Evolutionary conservation across 768 basidiomycete species (phyloP).

Genomic region (Boletellus ananiceps): DNA sequence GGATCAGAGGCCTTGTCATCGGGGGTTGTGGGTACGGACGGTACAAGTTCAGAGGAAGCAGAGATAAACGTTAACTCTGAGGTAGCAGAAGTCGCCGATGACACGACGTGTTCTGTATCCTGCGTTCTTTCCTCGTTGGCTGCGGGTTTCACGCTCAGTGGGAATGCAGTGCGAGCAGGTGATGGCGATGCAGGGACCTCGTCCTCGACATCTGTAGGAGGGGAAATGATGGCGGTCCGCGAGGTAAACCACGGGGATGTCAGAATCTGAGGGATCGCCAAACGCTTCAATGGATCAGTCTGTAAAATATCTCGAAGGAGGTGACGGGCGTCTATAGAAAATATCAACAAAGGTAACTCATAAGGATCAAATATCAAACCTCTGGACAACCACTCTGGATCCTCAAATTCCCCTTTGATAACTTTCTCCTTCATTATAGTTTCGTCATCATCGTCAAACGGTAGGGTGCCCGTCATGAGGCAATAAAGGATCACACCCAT

Average conservation of each 20-base stretch:
- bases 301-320: slow-evolving; percentile 74
- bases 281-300: slow-evolving; percentile 69
- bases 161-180: slow-evolving; percentile 28
- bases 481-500: slow-evolving; percentile 89
- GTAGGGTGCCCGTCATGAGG: slow-evolving; percentile 82
- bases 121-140: slow-evolving; percentile 6
- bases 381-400: slow-evolving; percentile 86
- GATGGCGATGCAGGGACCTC: slow-evolving; percentile 29
- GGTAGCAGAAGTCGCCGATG: slow-evolving; percentile 42
- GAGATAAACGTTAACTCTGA: slow-evolving; percentile 49
- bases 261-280: slow-evolving; percentile 81
- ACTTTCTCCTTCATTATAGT: slow-evolving; percentile 78
- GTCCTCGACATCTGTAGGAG: slow-evolving; percentile 10
- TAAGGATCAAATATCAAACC: slow-evolving; percentile 44
- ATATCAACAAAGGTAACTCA: slow-evolving; percentile 7
- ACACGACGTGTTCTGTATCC: slow-evolving; percentile 34
- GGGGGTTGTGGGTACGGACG: slow-evolving; percentile 55
- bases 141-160: slow-evolving; percentile 22
- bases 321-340: slow-evolving; percentile 69
- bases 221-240: slow-evolving; percentile 8
- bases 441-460: slow-evolving; percentile 90
- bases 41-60: slow-evolving; percentile 45
- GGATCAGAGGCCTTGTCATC: slow-evolving; percentile 45
- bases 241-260: slow-evolving; percentile 80
- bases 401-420: slow-evolving; percentile 81